These are phyloP conservation scores for Tuber umbilicatum DNA, from an alignment of 495 filamentous ascomycete species.

Conservation along the genomic window DNA sequence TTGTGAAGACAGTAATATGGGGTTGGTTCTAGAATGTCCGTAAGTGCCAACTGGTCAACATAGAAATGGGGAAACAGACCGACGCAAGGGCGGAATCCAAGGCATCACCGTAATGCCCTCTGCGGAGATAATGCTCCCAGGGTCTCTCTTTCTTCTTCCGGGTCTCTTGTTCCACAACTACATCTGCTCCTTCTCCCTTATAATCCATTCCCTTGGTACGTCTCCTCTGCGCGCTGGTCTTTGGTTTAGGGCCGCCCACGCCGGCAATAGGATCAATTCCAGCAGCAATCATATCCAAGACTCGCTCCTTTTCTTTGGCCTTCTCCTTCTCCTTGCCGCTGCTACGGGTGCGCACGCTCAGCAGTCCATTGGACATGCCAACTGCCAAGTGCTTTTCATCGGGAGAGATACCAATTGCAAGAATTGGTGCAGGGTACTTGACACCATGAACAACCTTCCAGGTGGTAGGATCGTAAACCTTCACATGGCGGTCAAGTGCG, in stretches of 20 bases:
- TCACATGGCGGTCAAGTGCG: constrained; percentile 89
- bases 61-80: constrained; percentile 13
- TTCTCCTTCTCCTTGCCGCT: constrained; percentile 68
- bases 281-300: constrained; percentile 78
- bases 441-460: constrained; percentile 91
- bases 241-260: constrained; percentile 59
- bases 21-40: constrained; percentile 46
- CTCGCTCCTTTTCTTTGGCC: constrained; percentile 64
- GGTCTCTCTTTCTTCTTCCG: constrained; percentile 55
- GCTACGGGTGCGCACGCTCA: constrained; percentile 79
- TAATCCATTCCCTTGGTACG: constrained; percentile 70
- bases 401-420: constrained; percentile 69
- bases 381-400: constrained; percentile 86
- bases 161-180: constrained; percentile 71
- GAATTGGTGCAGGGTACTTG: constrained; percentile 85
- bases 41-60: not conserved
- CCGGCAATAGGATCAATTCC: constrained; percentile 67
- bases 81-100: constrained; percentile 68
- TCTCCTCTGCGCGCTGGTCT: constrained; percentile 62
- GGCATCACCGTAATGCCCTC: constrained; percentile 67
- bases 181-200: constrained; percentile 76
- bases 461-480: constrained; percentile 80
- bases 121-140: constrained; percentile 77
- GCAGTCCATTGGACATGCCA: constrained; percentile 82
- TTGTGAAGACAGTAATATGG: constrained; percentile 59